Evolutionary conservation across 2,329 filamentous ascomycete species (phyloP).

Genomic region (Thielaviopsis ethacetica): DNA sequence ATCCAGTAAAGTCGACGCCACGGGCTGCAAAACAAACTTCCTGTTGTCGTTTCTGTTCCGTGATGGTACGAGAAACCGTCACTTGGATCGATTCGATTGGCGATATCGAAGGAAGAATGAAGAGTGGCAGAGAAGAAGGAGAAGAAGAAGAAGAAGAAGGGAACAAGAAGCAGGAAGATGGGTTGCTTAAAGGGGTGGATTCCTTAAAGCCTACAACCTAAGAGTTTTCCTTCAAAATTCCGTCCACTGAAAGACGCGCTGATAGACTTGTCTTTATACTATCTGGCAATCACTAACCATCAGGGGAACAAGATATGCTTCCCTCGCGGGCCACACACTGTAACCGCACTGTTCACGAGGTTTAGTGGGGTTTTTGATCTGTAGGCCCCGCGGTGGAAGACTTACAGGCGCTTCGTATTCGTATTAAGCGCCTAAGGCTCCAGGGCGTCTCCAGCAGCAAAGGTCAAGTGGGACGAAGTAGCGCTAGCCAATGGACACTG

Average conservation of each 20-base stretch:
- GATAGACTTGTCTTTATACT: neutral
- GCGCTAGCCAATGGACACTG: constrained; percentile 3
- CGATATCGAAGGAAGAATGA: neutral
- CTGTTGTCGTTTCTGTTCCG: neutral
- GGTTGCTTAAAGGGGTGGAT: neutral
- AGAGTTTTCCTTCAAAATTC: neutral
- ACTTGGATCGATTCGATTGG: neutral
- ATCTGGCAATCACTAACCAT: neutral
- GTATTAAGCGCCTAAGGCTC: constrained; percentile 7
- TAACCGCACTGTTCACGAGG: neutral
- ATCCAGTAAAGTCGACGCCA: neutral
- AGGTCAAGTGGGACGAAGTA: neutral
- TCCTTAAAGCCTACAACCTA: neutral
- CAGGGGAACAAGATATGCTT: neutral
- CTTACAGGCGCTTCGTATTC: constrained; percentile 9
- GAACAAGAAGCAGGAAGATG: neutral
- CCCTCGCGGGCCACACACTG: neutral
- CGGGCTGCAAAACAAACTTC: neutral
- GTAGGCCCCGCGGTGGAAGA: neutral
- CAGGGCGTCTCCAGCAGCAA: neutral
- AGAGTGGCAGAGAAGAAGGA: neutral
- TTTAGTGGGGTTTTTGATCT: neutral
- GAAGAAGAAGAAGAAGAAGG: neutral
- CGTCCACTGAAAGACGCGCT: neutral
- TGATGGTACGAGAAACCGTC: constrained; percentile 5